Evolutionary conservation across 257 asterid species (phyloP).

Genomic region (Fraxinus anomala): DNA sequence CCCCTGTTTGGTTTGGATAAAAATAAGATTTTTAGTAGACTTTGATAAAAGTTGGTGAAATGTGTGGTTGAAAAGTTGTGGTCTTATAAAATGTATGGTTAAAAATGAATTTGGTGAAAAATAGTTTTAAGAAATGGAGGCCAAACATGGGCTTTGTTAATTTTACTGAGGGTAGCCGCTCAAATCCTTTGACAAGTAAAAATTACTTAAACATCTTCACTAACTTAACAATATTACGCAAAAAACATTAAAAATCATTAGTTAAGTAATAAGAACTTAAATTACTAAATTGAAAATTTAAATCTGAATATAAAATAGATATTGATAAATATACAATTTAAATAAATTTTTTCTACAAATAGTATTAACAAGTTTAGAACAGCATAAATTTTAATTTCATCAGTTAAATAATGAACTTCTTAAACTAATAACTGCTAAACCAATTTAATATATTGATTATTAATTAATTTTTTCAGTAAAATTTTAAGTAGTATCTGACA

Average conservation of each 20-base stretch:
- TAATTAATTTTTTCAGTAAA: background rate
- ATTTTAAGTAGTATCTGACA: background rate
- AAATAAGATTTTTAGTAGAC: too few species aligned
- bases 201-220: background rate
- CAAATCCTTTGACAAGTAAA: background rate
- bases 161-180: background rate
- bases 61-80: too few species aligned
- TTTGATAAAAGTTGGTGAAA: too few species aligned
- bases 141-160: too few species aligned
- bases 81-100: too few species aligned
- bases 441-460: background rate
- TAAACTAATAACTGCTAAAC: background rate
- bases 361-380: background rate
- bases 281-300: too few species aligned
- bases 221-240: background rate
- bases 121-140: too few species aligned
- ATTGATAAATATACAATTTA: too few species aligned
- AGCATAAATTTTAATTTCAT: too few species aligned
- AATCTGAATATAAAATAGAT: background rate
- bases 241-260: background rate
- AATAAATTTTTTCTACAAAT: background rate
- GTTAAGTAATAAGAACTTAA: too few species aligned
- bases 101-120: too few species aligned
- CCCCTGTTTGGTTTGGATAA: too few species aligned
- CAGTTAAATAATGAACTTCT: background rate